A percentile compares a stretch with the other conserved stretches of the same genome.
phyloP scores from a whole-genome alignment of 768 basidiomycete species.

The Tricholoma terreum region DNA sequence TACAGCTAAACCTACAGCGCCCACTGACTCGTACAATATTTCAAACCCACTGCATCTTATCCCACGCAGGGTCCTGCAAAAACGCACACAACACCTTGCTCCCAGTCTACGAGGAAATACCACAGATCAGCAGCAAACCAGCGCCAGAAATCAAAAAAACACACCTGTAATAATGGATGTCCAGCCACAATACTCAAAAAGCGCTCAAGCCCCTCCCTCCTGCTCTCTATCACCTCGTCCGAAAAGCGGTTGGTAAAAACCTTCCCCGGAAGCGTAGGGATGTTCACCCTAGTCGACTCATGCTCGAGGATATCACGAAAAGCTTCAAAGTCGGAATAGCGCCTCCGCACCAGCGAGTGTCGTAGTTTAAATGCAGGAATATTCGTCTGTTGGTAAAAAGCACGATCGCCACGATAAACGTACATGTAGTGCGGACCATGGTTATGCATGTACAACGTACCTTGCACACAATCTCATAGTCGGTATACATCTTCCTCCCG shows the following conservation, averaged over 20 bases:
- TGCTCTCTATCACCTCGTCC: constrained; percentile 91
- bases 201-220: constrained; percentile 90
- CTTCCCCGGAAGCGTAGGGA: constrained; percentile 95
- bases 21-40: too few species aligned
- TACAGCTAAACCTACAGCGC: too few species aligned
- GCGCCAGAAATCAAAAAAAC: constrained; percentile 20
- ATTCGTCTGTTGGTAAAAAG: constrained; percentile 66
- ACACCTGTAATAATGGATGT: constrained; percentile 91
- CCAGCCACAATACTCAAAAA: constrained; percentile 97
- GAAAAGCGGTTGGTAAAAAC: constrained; percentile 98
- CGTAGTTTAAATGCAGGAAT: constrained; percentile 98
- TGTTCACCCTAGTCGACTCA: constrained; percentile 96
- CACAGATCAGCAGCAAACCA: background rate
- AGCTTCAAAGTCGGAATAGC: constrained; percentile 93
- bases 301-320: constrained; percentile 98
- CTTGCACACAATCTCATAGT: constrained; percentile 98
- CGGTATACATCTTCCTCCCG: constrained; percentile 98
- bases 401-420: background rate
- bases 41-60: constrained; percentile 75
- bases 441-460: constrained; percentile 37
- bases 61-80: constrained; percentile 93
- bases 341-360: constrained; percentile 83
- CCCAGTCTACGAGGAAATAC: constrained; percentile 60
- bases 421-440: too few species aligned
- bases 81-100: constrained; percentile 96